Conservation (phyloP, 208 protist species). For the Herpetomonas tarakana region DNA sequence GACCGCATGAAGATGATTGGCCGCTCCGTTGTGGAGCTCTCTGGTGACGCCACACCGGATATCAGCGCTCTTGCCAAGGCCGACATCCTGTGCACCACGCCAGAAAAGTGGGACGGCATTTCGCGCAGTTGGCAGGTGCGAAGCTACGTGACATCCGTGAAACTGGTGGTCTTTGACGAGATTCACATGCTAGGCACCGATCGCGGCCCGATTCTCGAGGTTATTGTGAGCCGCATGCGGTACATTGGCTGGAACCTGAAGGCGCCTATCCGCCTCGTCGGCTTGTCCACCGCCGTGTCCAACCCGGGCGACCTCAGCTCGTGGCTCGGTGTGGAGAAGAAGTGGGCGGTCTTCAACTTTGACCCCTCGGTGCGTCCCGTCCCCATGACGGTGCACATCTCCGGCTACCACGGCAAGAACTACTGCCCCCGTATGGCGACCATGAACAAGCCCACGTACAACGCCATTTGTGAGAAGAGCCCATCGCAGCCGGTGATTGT, state of each 20-base stretch:
- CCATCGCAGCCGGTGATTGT: conserved; percentile 97
- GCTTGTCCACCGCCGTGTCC: conserved; percentile 98
- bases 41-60: conserved; percentile 96
- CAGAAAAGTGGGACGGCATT: conserved; percentile 99
- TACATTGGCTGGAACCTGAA: conserved; percentile 96
- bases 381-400: conserved; percentile 96
- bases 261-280: conserved; percentile 95
- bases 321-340: conserved; percentile 97
- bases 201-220: conserved; percentile 98
- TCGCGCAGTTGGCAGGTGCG: conserved; percentile 98
- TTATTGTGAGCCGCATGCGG: conserved; percentile 98
- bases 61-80: conserved; percentile 89
- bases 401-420: conserved; percentile 96
- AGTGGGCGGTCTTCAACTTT: conserved; percentile 98
- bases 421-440: conserved; percentile 99
- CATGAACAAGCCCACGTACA: conserved; percentile 99
- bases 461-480: conserved; percentile 94
- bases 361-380: conserved; percentile 97
- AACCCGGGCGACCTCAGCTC: conserved; percentile 98
- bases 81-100: conserved; percentile 98
- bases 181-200: conserved; percentile 99
- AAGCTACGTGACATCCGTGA: conserved; percentile 93
- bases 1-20: conserved; percentile 91
- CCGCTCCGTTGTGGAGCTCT: conserved; percentile 97
- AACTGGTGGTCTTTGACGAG: conserved; percentile 98